Percentiles rank a stretch among this genome's conserved stretches.
phyloP scores from a whole-genome alignment of 2,329 filamentous ascomycete genomes.

The Coniochaeta sp. region DNA sequence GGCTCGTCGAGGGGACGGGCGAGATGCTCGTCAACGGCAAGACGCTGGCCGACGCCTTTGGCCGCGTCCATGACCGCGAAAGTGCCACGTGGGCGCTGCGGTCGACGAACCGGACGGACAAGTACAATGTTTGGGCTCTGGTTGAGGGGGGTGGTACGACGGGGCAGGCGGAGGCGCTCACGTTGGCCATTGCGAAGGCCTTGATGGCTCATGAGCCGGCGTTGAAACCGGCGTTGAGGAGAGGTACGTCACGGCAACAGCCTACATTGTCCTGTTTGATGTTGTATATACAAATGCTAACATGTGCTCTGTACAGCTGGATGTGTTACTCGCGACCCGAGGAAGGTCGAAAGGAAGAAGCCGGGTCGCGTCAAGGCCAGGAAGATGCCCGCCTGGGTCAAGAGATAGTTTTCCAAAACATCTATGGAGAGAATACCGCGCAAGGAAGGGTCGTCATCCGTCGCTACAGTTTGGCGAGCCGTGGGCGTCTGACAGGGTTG shows the following conservation, averaged over 20 bases:
- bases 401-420: constrained; percentile 45
- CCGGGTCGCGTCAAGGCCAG: constrained; percentile 90
- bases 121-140: constrained; percentile 92
- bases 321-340: constrained; percentile 82
- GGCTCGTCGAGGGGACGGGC: constrained; percentile 86
- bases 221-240: constrained; percentile 78
- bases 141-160: constrained; percentile 85
- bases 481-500: neutral
- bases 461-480: no score
- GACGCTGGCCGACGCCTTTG: constrained; percentile 74
- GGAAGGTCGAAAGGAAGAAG: constrained; percentile 97
- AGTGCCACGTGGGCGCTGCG: constrained; percentile 90
- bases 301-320: constrained; percentile 56
- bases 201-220: constrained; percentile 86
- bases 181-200: constrained; percentile 81
- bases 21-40: constrained; percentile 88
- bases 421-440: neutral
- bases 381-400: constrained; percentile 98
- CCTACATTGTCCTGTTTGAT: neutral
- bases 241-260: constrained; percentile 61
- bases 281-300: constrained; percentile 6
- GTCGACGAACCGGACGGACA: constrained; percentile 75
- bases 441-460: no score
- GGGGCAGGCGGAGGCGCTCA: constrained; percentile 91
- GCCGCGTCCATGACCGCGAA: constrained; percentile 85